phyloP scores from a whole-genome alignment of 163 green algal genomes.

The Scenedesmus sp. region DNA sequence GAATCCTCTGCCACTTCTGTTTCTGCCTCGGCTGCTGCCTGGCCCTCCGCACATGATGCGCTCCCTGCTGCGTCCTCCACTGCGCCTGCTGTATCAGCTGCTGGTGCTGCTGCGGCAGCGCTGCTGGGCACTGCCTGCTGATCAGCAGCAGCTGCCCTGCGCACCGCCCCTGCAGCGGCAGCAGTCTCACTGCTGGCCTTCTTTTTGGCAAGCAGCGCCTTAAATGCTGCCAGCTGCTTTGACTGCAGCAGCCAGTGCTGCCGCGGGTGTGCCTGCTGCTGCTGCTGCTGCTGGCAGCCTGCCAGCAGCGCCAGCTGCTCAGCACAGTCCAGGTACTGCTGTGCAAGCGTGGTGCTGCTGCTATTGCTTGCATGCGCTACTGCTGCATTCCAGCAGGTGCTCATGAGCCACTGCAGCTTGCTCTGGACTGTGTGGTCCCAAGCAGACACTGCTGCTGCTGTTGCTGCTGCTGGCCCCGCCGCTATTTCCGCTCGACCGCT shows the following conservation, averaged over 20 bases:
- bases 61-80: not conserved
- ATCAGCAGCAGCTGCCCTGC: not conserved
- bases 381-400: slow-evolving; percentile 7
- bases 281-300: not conserved
- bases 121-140: not conserved
- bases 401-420: slow-evolving; percentile 4
- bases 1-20: not conserved
- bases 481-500: not conserved
- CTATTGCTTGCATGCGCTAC: not conserved
- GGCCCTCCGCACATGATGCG: no score
- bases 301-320: not conserved
- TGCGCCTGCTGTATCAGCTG: not conserved
- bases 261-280: not conserved
- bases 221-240: not conserved
- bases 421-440: not conserved
- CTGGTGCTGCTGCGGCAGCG: not conserved
- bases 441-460: not conserved
- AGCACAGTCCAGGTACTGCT: not conserved
- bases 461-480: not conserved
- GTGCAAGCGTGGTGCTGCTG: not conserved
- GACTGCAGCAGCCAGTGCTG: slow-evolving; percentile 23
- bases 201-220: not conserved
- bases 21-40: not conserved
- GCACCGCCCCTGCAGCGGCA: not conserved
- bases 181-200: no score